A percentile compares a stretch with the other conserved stretches of the same genome.
Conservation (phyloP, 169 alveolate genomes). For the Eimeria acervulina region DNA sequence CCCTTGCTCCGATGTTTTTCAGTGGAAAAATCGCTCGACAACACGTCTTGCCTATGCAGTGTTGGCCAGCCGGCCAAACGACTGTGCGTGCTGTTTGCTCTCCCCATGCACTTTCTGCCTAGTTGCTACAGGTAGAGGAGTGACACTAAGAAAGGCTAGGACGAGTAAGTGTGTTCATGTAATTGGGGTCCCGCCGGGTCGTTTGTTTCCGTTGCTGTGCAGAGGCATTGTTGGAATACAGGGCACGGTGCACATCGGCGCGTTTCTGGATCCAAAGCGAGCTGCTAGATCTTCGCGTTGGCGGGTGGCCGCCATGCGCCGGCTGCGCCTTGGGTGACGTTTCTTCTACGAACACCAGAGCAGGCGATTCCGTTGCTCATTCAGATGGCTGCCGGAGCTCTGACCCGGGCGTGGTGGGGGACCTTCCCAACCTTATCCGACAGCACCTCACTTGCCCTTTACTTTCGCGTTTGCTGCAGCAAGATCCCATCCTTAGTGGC, state of each 20-base stretch:
- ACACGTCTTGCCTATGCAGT: not conserved
- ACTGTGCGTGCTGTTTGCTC: not conserved
- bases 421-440: conserved; percentile 51
- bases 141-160: not conserved
- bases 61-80: not conserved
- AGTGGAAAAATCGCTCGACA: not conserved
- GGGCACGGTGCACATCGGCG: conserved; percentile 76
- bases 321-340: conserved; percentile 31
- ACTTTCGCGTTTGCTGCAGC: conserved; percentile 62
- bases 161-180: not conserved
- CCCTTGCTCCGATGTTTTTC: not conserved
- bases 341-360: not conserved
- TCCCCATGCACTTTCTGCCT: not conserved
- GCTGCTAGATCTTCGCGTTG: conserved; percentile 69
- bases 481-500: conserved; percentile 72
- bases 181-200: not conserved
- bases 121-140: not conserved
- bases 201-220: not conserved
- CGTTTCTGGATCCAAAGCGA: conserved; percentile 72
- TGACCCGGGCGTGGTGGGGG: conserved; percentile 66
- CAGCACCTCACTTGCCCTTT: conserved; percentile 67
- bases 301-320: conserved; percentile 19
- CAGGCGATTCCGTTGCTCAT: conserved; percentile 3
- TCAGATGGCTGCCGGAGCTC: conserved; percentile 1
- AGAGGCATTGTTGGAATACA: conserved; percentile 65